Base-by-base conservation (phyloP, 306 rosid species). In the Ammopiptanthus mongolicus region DNA sequence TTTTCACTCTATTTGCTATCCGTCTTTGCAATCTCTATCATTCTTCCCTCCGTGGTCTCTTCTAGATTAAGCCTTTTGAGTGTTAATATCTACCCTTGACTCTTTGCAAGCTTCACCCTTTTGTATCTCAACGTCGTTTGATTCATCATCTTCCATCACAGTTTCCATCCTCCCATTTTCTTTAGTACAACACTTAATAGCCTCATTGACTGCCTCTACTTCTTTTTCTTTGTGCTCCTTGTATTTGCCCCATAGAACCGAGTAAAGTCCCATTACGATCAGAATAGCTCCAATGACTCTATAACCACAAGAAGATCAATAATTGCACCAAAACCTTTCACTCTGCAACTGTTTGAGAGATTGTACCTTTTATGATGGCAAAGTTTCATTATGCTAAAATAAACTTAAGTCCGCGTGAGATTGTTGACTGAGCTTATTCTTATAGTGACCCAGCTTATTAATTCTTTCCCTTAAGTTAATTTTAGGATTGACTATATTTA, bases 221-320 rank as follows among this genome's bases (percentile, higher is more conserved):
- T 85, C 87, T 41, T 74, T 75, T 74, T 89, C 97, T 70, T 84
- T 79, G 86, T 78, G 60, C 71, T 93, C 98, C 65, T 86, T 91
- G 84, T 86, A 84, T 78, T 91, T 91, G 0, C 96, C 98, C 98
- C 98, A 93, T 12, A 93, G 86, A 87, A 93, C 93, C 0, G 88
- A 79, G 88, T 93, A 93, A 8, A 91, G 93, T 61, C 98, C 97
- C 67, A 83, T 78, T 48, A 93, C 93, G 3, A 93, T 93, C 14
- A 93, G 73, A 48, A 79, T 62, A 9, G 94, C 93, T 53, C 98
- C 98, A 57, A 89, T 18, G 64, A 91, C 53, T 15, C 98, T 93
- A 86, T 12, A 31, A 31, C 36, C 66, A 56, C n/a, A 70, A 0
- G 8, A 3, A 58, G 12, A 61, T 75, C 56, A 70, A 31, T 68